Conservation (phyloP, 2,329 filamentous ascomycete species). For the Cladorrhinum sp. region DNA sequence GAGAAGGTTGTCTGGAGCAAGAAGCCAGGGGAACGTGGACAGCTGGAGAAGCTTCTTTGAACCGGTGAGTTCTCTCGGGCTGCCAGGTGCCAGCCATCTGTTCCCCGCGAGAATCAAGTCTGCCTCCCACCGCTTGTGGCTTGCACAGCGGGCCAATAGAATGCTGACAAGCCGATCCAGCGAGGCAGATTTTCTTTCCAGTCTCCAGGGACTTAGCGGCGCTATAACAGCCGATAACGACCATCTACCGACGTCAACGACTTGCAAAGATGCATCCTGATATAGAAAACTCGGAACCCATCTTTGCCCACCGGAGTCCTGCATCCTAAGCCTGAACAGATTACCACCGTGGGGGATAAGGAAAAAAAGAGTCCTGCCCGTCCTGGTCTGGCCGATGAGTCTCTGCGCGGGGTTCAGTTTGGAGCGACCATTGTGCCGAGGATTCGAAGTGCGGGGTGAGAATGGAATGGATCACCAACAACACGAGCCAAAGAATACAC, state of each 20-base stretch:
- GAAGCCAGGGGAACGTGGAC: conserved; percentile 4
- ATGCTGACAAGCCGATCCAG: conserved; percentile 4
- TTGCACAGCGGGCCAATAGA: conserved; percentile 12
- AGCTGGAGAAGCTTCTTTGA: not conserved
- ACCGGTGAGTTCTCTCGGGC: not conserved
- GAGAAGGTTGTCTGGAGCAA: not conserved
- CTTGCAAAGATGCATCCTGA: not conserved
- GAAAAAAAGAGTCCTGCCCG: too few relatives aligned
- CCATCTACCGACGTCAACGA: not conserved
- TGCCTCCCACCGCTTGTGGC: not conserved
- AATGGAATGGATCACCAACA: not conserved
- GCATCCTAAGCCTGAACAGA: not conserved
- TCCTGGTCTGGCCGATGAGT: not conserved
- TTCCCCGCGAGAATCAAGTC: not conserved
- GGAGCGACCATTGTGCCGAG: not conserved
- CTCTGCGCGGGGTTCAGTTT: not conserved
- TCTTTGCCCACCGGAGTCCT: not conserved
- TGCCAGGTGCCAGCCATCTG: conserved; percentile 16
- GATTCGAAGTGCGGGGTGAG: not conserved
- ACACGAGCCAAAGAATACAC: too few relatives aligned
- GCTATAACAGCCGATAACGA: not conserved
- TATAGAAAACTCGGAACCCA: not conserved
- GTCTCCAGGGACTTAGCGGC: not conserved
- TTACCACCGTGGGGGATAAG: not conserved
- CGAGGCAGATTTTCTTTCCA: conserved; percentile 14